phyloP scores from a whole-genome alignment of 2,329 filamentous ascomycete genomes.

The Alternaria sp. region DNA sequence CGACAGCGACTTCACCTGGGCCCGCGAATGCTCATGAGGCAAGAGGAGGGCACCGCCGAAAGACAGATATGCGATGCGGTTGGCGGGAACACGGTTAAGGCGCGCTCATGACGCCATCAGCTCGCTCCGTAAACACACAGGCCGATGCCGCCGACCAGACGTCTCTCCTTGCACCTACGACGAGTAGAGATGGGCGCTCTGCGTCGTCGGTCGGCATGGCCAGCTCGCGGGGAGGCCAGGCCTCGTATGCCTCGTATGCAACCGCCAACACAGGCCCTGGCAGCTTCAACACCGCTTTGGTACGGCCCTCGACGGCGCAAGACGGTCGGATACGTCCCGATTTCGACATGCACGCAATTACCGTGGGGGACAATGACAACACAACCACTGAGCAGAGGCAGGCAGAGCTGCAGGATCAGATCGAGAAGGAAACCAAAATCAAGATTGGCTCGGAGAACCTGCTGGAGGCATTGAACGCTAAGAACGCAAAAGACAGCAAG shows the following conservation, averaged over 20 bases:
- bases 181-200: slow-evolving; percentile 62
- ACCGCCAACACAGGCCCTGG: slow-evolving; percentile 71
- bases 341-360: slow-evolving; percentile 57
- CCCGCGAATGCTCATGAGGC: slow-evolving; percentile 41
- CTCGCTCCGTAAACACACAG: slow-evolving; percentile 50
- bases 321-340: slow-evolving; percentile 66
- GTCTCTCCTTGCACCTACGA: slow-evolving; percentile 53
- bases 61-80: slow-evolving; percentile 46
- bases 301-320: slow-evolving; percentile 69
- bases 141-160: slow-evolving; percentile 46
- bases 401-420: slow-evolving; percentile 76
- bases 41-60: slow-evolving; percentile 37
- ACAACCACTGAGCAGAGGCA: slow-evolving; percentile 74
- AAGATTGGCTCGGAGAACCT: slow-evolving; percentile 98
- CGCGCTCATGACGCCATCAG: slow-evolving; percentile 52
- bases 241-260: slow-evolving; percentile 69
- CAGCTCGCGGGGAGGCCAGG: slow-evolving; percentile 67
- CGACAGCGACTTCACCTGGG: slow-evolving; percentile 19
- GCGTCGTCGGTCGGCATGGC: slow-evolving; percentile 62
- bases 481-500: slow-evolving; percentile 94
- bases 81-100: slow-evolving; percentile 46
- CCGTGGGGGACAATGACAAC: slow-evolving; percentile 66
- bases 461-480: slow-evolving; percentile 90
- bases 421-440: slow-evolving; percentile 97
- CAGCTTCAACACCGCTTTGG: slow-evolving; percentile 89